Percentiles rank a stretch among this genome's conserved stretches.
These are phyloP conservation scores for Neurospora sp. DNA, from an alignment of 495 filamentous ascomycete species.

Conservation along the genomic window DNA sequence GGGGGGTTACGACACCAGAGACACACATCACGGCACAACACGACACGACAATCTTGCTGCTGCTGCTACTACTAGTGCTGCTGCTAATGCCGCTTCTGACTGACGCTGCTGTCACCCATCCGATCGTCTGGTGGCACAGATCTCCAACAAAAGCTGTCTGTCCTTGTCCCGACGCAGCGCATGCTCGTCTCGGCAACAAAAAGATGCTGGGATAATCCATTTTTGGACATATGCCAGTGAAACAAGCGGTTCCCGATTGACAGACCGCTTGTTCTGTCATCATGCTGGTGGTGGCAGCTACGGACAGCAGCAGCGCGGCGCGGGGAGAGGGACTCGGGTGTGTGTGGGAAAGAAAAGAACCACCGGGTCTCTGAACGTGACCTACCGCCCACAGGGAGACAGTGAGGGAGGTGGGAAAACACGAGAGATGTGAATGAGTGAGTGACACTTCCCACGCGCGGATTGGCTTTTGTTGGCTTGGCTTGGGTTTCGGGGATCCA, in stretches of 20 bases:
- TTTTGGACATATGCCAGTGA: neutral
- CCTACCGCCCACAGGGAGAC: neutral
- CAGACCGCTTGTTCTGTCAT: neutral
- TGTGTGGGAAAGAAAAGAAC: neutral
- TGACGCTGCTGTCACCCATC: conserved; percentile 8
- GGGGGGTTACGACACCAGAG: neutral
- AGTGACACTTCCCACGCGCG: neutral
- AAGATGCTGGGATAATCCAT: neutral
- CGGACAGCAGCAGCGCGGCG: neutral
- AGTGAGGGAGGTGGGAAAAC: neutral
- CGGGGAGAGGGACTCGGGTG: neutral
- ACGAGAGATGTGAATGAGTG: neutral
- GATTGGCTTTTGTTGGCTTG: neutral
- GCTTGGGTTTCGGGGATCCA: neutral
- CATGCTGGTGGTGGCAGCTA: neutral
- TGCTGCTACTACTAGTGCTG: neutral
- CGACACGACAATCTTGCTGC: neutral
- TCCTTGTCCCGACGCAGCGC: neutral
- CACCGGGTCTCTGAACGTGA: neutral
- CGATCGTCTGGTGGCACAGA: conserved; percentile 8
- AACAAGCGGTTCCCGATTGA: neutral
- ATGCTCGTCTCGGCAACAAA: neutral
- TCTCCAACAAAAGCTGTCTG: conserved; percentile 1
- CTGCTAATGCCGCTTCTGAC: neutral
- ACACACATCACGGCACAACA: neutral